Conservation (phyloP, 805 yeast genomes). For the Starmera caribaea region DNA sequence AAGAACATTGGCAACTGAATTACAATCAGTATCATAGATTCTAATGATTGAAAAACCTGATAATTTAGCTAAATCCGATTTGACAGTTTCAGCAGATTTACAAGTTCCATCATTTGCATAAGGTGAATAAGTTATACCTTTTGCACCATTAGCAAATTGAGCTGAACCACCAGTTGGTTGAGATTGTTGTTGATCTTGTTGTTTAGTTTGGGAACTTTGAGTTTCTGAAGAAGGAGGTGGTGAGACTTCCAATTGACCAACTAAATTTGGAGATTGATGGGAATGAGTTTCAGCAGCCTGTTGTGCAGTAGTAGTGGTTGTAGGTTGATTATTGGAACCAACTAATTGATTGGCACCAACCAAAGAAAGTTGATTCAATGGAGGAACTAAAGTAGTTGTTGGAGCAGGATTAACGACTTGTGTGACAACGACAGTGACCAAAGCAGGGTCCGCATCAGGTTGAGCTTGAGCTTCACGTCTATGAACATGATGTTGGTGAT, state of each 20-base stretch:
- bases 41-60: conserved; percentile 41
- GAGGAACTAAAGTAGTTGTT: conserved; percentile 4
- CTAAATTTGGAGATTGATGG: conserved; percentile 7
- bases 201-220: conserved; percentile 19
- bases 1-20: conserved; percentile 42
- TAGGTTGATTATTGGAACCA: background rate
- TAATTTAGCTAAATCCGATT: conserved; percentile 32
- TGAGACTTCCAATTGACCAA: conserved; percentile 1
- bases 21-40: conserved; percentile 56
- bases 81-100: conserved; percentile 37
- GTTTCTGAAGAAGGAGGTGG: conserved; percentile 13
- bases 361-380: no score
- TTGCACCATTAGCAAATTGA: conserved; percentile 30
- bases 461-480: conserved; percentile 27
- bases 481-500: conserved; percentile 38
- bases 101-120: conserved; percentile 47
- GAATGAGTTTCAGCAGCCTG: conserved; percentile 3
- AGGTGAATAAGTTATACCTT: conserved; percentile 63
- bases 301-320: background rate
- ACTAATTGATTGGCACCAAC: no score
- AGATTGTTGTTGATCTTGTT: conserved; percentile 5
- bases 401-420: conserved; percentile 4
- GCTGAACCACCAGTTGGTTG: conserved; percentile 22
- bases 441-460: conserved; percentile 22
- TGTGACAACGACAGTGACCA: conserved; percentile 29